A percentile compares a stretch with the other conserved stretches of the same genome.
phyloP scores from a whole-genome alignment of 495 filamentous ascomycete genomes.

The Hypoxylon subgilvum region DNA sequence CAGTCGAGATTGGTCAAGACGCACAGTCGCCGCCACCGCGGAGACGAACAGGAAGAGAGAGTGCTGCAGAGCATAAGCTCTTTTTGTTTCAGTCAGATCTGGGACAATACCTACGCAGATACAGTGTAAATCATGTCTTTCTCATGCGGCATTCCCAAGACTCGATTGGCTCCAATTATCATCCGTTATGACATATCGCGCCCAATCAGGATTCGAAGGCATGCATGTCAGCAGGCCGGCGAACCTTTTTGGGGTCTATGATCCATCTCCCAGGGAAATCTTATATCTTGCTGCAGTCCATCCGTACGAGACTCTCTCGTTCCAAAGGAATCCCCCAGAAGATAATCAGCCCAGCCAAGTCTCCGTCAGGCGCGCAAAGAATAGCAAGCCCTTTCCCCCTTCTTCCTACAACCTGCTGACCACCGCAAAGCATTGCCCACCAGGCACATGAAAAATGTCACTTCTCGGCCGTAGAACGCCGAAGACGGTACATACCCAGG shows the following conservation, averaged over 20 bases:
- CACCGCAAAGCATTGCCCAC: conserved; percentile 21
- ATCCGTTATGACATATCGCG: conserved; percentile 28
- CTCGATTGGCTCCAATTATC: conserved; percentile 25
- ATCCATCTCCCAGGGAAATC: conserved; percentile 32
- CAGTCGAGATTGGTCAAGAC: conserved; percentile 28
- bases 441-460: neutral
- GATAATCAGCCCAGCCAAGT: conserved; percentile 16
- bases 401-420: conserved; percentile 31
- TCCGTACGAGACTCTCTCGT: conserved; percentile 1
- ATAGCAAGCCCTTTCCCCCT: conserved; percentile 16
- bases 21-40: conserved; percentile 33
- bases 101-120: conserved; percentile 31
- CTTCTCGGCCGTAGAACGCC: neutral
- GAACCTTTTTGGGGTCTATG: conserved; percentile 34
- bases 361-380: conserved; percentile 29
- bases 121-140: conserved; percentile 22
- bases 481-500: neutral
- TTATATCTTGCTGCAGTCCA: conserved; percentile 23
- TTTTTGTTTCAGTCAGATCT: conserved; percentile 45
- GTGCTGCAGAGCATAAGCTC: conserved; percentile 37
- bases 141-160: conserved; percentile 7
- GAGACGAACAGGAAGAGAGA: conserved; percentile 30
- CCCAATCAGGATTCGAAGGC: conserved; percentile 35
- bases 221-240: conserved; percentile 38
- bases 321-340: neutral